A percentile compares a stretch with the other conserved stretches of the same genome.
These are phyloP conservation scores for Mycosphaerelloides madeirae DNA, from an alignment of 2,329 filamentous ascomycete genomes.

Conservation along the genomic window DNA sequence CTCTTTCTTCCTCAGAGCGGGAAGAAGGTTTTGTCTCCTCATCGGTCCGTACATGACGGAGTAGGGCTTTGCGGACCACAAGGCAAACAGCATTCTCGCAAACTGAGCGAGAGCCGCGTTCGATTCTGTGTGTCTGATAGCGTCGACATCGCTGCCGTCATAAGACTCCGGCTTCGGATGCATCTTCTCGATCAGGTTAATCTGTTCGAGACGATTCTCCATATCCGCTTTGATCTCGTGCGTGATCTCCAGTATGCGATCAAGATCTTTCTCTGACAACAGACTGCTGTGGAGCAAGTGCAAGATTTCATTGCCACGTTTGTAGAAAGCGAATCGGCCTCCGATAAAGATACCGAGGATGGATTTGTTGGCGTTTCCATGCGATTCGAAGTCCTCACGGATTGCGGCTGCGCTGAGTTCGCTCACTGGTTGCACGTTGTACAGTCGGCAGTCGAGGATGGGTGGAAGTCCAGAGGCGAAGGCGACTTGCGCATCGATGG, in stretches of 20 bases:
- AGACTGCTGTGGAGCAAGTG: conserved; percentile 18
- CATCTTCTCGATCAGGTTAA: conserved; percentile 13
- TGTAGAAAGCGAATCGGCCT: conserved; percentile 20
- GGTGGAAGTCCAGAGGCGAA: conserved; percentile 47
- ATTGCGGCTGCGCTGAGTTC: conserved; percentile 31
- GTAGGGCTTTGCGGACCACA: conserved; percentile 23
- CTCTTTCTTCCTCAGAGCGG: conserved; percentile 16
- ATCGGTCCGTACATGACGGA: conserved; percentile 23
- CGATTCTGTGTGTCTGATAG: conserved; percentile 18
- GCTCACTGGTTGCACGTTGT: conserved; percentile 43
- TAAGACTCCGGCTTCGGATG: conserved; percentile 8
- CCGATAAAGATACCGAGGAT: conserved; percentile 21
- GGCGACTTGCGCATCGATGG: conserved; percentile 47
- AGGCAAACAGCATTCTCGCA: conserved; percentile 17
- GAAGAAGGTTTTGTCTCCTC: conserved; percentile 15
- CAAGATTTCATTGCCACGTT: conserved; percentile 18
- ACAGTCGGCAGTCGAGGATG: conserved; percentile 42
- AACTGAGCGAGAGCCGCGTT: conserved; percentile 19
- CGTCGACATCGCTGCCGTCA: conserved; percentile 17
- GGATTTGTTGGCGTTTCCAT: conserved; percentile 20
- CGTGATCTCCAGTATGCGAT: conserved; percentile 19
- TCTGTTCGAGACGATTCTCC: conserved; percentile 15
- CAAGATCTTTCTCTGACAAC: conserved; percentile 14
- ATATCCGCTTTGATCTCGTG: conserved; percentile 16
- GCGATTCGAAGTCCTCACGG: conserved; percentile 38